Evolutionary conservation across 148 eudicot genomes (phyloP).

Genomic region (Heliamphora exappendiculata): DNA sequence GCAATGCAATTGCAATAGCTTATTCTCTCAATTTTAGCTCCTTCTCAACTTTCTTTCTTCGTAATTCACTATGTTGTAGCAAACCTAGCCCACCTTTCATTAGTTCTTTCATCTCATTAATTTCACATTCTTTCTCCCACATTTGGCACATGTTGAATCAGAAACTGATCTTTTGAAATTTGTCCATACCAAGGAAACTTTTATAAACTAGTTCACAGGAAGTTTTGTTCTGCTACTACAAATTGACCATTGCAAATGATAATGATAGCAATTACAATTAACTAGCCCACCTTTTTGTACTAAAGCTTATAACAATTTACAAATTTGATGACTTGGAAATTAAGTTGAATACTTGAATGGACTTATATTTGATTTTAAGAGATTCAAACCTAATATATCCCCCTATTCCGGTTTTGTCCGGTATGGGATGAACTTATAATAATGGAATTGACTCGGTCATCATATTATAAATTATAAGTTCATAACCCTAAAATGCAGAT

Average conservation of each 20-base stretch:
- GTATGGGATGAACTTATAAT: no score
- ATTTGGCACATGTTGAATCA: constrained; percentile 52
- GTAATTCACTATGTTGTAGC: constrained; percentile 76
- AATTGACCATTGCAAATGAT: no score
- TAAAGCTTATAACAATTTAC: neutral
- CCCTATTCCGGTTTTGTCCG: no score
- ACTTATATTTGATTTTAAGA: neutral
- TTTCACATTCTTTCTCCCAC: no score
- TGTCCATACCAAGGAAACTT: neutral
- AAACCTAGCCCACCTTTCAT: constrained; percentile 76
- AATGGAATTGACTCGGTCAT: no score
- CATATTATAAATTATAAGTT: no score
- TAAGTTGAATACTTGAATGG: no score
- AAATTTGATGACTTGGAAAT: neutral
- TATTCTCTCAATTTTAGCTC: constrained; percentile 87
- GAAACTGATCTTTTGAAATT: no score
- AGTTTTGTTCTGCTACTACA: no score
- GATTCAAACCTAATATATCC: neutral
- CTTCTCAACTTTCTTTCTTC: constrained; percentile 83
- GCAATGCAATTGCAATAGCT: constrained; percentile 55
- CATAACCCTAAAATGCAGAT: no score
- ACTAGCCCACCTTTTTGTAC: neutral
- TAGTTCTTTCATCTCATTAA: no score
- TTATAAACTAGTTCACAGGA: no score
- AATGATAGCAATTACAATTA: neutral